Evolutionary conservation across 2,329 filamentous ascomycete species (phyloP), one percentile per base, ranked within the genome.

Genomic region (Coniochaeta sp.): DNA sequence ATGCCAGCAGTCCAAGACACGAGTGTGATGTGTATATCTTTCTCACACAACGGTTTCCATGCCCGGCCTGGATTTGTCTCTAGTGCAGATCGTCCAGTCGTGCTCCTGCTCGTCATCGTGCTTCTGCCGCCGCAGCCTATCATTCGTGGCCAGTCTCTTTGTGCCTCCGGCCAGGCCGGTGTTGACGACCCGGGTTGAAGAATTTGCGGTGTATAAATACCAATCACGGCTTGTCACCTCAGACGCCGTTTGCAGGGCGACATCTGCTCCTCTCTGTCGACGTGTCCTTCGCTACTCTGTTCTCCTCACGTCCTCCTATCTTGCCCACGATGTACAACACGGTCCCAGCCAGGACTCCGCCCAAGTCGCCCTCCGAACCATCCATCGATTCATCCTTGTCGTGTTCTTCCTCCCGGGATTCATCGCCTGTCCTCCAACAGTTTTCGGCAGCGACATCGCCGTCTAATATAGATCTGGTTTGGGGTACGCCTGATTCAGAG

Each of bases 151-250:
- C 30, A 14, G n/a, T n/a, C 40, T 36, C 59, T 62, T 61, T 61
- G 58, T 58, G 42, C 47, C 40, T 59, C 30, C 19, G 42, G 52
- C 30, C 24, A 26, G 34, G 12, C 8, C n/a, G 52, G 38, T 60
- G n/a, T 55, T 63, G 63, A 61, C 62, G 58, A 57, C 60, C 58
- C 59, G 56, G 60, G 61, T 59, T 54, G 55, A 60, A 60, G 65
- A 65, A 61, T 63, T 63, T 38, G 54, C 54, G 54, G 54, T 56
- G 54, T 56, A 36, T 56, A 56, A 56, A 56, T 38, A 34, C 28
- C 19, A 38, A 38, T 3, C n/a, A 6, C 54, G 30, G 34, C 54
- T 56, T 56, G 54, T 56, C 30, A 36, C 54, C 52, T 24, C n/a
- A 34, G 22, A 38, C n/a, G 9, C 54, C 54, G 54, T 56, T 56